Percentiles rank a stretch among this genome's conserved stretches.
Conservation (phyloP, 2,329 filamentous ascomycete genomes). For the Keithomyces neogunnii region DNA sequence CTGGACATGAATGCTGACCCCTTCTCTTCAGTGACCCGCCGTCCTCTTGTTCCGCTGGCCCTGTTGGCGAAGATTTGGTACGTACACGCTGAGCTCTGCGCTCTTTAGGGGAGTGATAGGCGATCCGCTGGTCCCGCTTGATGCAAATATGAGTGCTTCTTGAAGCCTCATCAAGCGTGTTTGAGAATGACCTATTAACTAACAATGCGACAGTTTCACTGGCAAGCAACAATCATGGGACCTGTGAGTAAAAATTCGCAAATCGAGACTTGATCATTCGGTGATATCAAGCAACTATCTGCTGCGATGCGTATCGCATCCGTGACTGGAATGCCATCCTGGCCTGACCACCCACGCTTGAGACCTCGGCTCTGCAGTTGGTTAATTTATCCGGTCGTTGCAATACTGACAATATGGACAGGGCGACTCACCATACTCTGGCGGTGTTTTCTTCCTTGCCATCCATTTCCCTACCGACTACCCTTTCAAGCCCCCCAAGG, state of each 20-base stretch:
- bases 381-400: neutral
- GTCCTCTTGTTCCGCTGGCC: slow-evolving; percentile 96
- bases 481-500: slow-evolving; percentile 99
- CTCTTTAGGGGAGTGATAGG: neutral
- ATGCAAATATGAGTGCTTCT: no score
- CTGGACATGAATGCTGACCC: slow-evolving; percentile 12
- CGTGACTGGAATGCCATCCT: no score
- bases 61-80: slow-evolving; percentile 97
- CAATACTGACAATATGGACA: slow-evolving; percentile 31
- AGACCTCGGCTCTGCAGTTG: neutral
- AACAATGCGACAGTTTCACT: slow-evolving; percentile 71
- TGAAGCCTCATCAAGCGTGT: no score
- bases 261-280: neutral
- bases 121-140: neutral
- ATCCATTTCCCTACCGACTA: slow-evolving; percentile 99
- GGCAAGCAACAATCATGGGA: slow-evolving; percentile 99
- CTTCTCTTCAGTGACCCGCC: slow-evolving; percentile 71
- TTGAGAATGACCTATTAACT: slow-evolving; percentile 9
- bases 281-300: neutral
- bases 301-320: neutral
- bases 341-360: neutral
- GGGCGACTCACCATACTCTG: slow-evolving; percentile 95
- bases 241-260: slow-evolving; percentile 57
- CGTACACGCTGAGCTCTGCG: slow-evolving; percentile 27
- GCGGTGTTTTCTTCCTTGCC: slow-evolving; percentile 96